These are phyloP conservation scores for Guadua angustifolia DNA, from an alignment of 176 grass and related monocot species.

Conservation along the genomic window DNA sequence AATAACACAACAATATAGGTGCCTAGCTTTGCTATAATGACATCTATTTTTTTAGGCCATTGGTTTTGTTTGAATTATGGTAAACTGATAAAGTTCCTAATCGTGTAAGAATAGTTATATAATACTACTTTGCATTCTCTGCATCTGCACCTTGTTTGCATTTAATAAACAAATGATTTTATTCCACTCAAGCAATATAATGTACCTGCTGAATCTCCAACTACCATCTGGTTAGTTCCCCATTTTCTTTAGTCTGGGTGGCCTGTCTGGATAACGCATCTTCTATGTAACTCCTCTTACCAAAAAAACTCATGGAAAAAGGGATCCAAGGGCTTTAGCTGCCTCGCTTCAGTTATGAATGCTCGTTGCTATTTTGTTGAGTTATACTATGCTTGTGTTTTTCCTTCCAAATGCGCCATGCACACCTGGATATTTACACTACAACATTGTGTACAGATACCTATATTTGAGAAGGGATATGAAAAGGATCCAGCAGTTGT, in stretches of 20 bases:
- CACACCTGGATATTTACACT: neutral
- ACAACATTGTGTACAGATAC: neutral
- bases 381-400: neutral
- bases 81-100: too few relatives aligned
- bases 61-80: too few relatives aligned
- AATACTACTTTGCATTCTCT: too few relatives aligned
- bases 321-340: neutral
- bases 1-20: too few relatives aligned
- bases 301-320: neutral
- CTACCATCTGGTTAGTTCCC: neutral
- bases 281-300: neutral
- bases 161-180: neutral
- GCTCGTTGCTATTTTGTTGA: neutral
- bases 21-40: too few relatives aligned
- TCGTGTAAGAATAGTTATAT: too few relatives aligned
- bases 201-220: neutral
- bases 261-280: neutral
- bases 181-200: constrained; percentile 5
- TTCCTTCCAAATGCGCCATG: neutral
- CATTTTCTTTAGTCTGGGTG: neutral
- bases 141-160: neutral
- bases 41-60: too few relatives aligned
- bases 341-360: neutral
- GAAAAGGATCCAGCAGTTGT: neutral
- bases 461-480: neutral